Percentiles rank a stretch among this genome's conserved stretches.
phyloP scores from a whole-genome alignment of 352 stramenopile species.

The Phytophthora crassamura region DNA sequence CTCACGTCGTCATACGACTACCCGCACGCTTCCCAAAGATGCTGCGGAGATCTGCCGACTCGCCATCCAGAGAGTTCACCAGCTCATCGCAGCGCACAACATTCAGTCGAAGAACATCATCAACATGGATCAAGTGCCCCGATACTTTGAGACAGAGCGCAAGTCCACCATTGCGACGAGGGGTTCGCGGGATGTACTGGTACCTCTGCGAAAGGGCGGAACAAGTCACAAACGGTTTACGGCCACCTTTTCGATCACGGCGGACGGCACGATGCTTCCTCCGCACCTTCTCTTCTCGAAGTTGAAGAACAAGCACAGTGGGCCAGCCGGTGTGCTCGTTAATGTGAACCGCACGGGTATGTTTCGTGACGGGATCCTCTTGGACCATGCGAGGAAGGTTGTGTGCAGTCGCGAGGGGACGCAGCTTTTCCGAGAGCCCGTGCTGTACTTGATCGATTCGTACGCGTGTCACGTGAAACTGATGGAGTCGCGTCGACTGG shows the following conservation, averaged over 20 bases:
- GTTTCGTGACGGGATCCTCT: constrained; percentile 4
- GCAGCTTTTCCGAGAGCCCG: constrained; percentile 10
- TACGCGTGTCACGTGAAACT: too few relatives aligned
- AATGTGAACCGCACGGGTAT: constrained; percentile 17
- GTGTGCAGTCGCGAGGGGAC: constrained; percentile 4
- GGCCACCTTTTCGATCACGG: constrained; percentile 15
- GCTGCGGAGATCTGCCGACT: constrained; percentile 1
- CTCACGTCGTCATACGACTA: too few relatives aligned
- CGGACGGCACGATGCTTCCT: neutral
- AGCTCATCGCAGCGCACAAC: too few relatives aligned
- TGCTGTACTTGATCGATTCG: too few relatives aligned
- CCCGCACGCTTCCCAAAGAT: too few relatives aligned
- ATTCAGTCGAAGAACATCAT: too few relatives aligned
- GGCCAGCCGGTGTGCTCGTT: constrained; percentile 5
- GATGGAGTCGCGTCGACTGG: too few relatives aligned
- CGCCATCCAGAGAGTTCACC: constrained; percentile 7
- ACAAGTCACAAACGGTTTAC: constrained; percentile 13
- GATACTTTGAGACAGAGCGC: too few relatives aligned
- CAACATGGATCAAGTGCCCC: too few relatives aligned
- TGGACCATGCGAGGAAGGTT: neutral
- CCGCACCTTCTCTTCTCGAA: constrained; percentile 17
- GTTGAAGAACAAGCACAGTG: constrained; percentile 10
- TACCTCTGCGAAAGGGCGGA: constrained; percentile 13
- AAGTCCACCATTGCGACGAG: constrained; percentile 2
- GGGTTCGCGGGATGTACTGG: constrained; percentile 9